Conservation (phyloP, 495 filamentous ascomycete genomes). For the Hyaloscypha finlandica region DNA sequence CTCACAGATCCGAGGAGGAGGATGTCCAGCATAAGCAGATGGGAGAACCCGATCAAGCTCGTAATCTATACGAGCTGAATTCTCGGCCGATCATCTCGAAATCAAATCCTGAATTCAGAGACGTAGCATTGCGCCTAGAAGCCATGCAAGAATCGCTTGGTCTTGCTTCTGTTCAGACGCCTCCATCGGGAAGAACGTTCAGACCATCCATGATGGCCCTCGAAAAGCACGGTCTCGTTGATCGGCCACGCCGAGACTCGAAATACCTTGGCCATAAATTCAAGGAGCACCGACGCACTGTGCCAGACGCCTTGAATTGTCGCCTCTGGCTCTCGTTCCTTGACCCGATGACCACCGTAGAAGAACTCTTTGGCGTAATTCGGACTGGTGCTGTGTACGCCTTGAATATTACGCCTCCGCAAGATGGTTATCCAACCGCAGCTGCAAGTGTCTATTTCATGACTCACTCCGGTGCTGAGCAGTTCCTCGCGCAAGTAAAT, state of each 20-base stretch:
- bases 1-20: background rate
- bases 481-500: background rate
- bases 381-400: background rate
- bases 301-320: background rate
- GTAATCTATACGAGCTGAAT: background rate
- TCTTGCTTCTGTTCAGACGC: background rate
- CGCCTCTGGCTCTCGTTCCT: background rate
- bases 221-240: background rate
- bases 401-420: background rate
- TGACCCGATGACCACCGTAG: background rate
- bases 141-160: background rate
- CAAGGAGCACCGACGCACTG: background rate
- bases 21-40: background rate
- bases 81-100: background rate
- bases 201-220: background rate
- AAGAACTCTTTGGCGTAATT: background rate
- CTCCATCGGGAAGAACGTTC: background rate
- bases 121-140: background rate
- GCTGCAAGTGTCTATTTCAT: background rate
- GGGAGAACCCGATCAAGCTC: background rate
- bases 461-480: background rate
- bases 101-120: background rate
- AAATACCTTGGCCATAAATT: background rate
- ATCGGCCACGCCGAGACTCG: background rate
- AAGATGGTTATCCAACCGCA: background rate